Evolutionary conservation across 441 rosid genomes (phyloP).

Genomic region (Biscutella auriculata): DNA sequence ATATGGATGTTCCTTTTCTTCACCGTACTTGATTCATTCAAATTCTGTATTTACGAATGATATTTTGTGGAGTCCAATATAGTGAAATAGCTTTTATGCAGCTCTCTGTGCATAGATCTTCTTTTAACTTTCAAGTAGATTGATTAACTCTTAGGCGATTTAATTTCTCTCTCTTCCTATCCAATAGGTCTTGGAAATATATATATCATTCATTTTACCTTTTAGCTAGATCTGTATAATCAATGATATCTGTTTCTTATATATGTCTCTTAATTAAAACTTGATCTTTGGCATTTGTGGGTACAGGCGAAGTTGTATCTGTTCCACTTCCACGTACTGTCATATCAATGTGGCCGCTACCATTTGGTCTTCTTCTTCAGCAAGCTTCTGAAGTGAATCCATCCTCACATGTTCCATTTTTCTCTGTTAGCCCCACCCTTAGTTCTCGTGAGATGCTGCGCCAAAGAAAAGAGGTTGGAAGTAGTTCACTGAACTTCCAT

Average conservation of each 20-base stretch:
- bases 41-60: neutral
- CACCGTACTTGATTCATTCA: neutral
- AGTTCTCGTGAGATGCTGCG: conserved; percentile 44
- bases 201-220: neutral
- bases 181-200: neutral
- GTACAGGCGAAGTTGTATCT: conserved; percentile 67
- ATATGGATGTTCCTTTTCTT: neutral
- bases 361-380: conserved; percentile 82
- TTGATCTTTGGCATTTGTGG: conserved; percentile 11
- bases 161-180: neutral
- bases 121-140: neutral
- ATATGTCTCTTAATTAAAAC: too few species aligned
- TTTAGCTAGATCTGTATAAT: conserved; percentile 7
- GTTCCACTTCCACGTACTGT: conserved; percentile 57
- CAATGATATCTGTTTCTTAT: neutral
- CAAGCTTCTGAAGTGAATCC: conserved; percentile 51
- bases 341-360: conserved; percentile 88
- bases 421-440: conserved; percentile 42
- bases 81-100: neutral
- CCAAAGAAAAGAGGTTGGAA: conserved; percentile 55
- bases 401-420: conserved; percentile 27
- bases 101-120: neutral
- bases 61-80: neutral
- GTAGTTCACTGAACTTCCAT: conserved; percentile 34
- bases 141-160: neutral